These are phyloP conservation scores for Annulohypoxylon bovei DNA, from an alignment of 495 filamentous ascomycete species.

Conservation along the genomic window DNA sequence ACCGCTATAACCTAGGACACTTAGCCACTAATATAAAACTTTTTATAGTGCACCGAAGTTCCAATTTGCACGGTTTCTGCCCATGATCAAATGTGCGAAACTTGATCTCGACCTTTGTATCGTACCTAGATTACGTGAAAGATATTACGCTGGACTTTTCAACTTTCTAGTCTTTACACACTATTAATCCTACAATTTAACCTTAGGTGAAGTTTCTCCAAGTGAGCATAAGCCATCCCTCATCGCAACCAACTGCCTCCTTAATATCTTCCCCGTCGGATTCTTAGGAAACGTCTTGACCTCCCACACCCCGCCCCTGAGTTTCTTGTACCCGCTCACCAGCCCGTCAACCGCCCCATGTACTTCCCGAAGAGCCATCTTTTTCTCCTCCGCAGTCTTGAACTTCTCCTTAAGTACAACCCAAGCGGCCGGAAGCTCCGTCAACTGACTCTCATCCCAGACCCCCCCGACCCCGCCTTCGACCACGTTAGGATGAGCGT, in stretches of 20 bases:
- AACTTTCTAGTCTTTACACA: no score
- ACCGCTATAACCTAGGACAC: no score
- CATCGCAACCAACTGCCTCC: conserved; percentile 45
- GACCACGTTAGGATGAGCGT: conserved; percentile 68
- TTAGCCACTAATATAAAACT: no score
- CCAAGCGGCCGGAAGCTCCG: conserved; percentile 77
- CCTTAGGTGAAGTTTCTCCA: conserved; percentile 3
- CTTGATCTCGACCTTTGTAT: no score
- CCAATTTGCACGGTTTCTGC: no score
- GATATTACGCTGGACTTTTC: no score
- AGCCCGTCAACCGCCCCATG: conserved; percentile 60
- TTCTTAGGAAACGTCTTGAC: conserved; percentile 48
- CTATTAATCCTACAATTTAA: conserved; percentile 34
- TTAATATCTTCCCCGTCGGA: conserved; percentile 50
- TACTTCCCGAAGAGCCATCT: conserved; percentile 63
- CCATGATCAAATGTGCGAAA: no score
- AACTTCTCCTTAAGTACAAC: conserved; percentile 64
- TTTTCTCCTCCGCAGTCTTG: conserved; percentile 49
- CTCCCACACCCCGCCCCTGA: conserved; percentile 51
- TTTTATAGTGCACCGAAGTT: no score
- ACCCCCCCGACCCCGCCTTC: conserved; percentile 77
- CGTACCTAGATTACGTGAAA: no score
- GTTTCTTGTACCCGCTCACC: conserved; percentile 51
- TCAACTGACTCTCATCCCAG: conserved; percentile 66
- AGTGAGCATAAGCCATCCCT: conserved; percentile 39